Evolutionary conservation across 2,329 filamentous ascomycete genomes (phyloP).

Genomic region (Emmonsia crescens): DNA sequence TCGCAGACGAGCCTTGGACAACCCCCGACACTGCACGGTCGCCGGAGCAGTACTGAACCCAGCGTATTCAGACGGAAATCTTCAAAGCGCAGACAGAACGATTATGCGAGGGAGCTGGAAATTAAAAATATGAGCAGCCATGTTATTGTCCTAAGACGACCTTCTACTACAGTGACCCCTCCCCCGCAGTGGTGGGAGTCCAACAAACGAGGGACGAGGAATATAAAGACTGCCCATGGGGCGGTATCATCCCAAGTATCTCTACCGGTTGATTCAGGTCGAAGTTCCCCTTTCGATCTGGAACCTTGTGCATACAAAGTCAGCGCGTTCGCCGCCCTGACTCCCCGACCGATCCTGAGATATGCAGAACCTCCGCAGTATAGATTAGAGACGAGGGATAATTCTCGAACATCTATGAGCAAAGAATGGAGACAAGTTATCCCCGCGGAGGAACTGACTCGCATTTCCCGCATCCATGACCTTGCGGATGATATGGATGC

Average conservation of each 20-base stretch:
- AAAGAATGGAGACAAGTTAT: slow-evolving; percentile 46
- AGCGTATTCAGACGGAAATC: slow-evolving; percentile 56
- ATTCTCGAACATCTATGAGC: slow-evolving; percentile 39
- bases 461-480: slow-evolving; percentile 52
- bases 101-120: slow-evolving; percentile 72
- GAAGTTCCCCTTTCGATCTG: slow-evolving; percentile 55
- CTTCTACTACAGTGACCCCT: slow-evolving; percentile 43
- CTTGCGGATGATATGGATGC: slow-evolving; percentile 80
- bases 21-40: slow-evolving; percentile 43
- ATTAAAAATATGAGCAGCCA: slow-evolving; percentile 71
- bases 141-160: slow-evolving; percentile 51
- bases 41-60: slow-evolving; percentile 48
- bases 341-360: slow-evolving; percentile 72
- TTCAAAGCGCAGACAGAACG: slow-evolving; percentile 65
- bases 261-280: neutral
- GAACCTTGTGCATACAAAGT: slow-evolving; percentile 71
- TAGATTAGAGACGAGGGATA: slow-evolving; percentile 36
- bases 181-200: slow-evolving; percentile 50
- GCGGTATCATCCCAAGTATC: neutral
- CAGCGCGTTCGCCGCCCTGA: slow-evolving; percentile 67
- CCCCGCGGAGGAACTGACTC: slow-evolving; percentile 50
- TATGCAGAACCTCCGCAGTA: slow-evolving; percentile 57
- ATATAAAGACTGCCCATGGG: slow-evolving; percentile 23
- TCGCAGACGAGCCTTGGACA: slow-evolving; percentile 28
- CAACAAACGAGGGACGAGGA: slow-evolving; percentile 49